phyloP scores from a whole-genome alignment of 495 filamentous ascomycete species.

The Neurospora sp. region DNA sequence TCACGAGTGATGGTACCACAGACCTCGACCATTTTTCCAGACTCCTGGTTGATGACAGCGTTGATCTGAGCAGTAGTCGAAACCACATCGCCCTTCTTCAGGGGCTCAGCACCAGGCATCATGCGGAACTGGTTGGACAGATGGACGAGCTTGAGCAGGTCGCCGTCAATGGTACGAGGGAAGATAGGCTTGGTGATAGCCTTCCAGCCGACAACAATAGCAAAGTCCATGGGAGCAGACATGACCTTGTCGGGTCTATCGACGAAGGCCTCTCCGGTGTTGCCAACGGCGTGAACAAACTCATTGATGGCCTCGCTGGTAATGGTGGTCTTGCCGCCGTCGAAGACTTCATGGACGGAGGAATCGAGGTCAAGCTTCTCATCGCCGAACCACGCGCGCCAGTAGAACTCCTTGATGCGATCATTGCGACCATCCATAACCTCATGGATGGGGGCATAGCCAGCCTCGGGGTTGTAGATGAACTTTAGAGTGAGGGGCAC shows the following conservation, averaged over 20 bases:
- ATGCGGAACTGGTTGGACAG: slow-evolving; percentile 96
- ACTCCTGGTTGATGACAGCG: slow-evolving; percentile 94
- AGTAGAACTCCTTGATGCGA: slow-evolving; percentile 97
- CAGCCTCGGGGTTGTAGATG: slow-evolving; percentile 85
- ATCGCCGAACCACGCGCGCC: slow-evolving; percentile 89
- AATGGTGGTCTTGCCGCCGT: slow-evolving; percentile 75
- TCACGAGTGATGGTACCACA: slow-evolving; percentile 89
- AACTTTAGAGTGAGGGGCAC: slow-evolving; percentile 76
- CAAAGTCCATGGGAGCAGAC: slow-evolving; percentile 97
- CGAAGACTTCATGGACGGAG: slow-evolving; percentile 74
- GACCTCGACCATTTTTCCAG: slow-evolving; percentile 98
- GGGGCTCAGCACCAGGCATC: slow-evolving; percentile 86
- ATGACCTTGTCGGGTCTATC: slow-evolving; percentile 92
- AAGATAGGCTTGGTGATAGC: slow-evolving; percentile 98
- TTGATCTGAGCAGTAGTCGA: slow-evolving; percentile 94
- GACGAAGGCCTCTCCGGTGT: slow-evolving; percentile 97
- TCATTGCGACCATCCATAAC: slow-evolving; percentile 93
- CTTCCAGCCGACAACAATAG: slow-evolving; percentile 98
- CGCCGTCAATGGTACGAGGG: slow-evolving; percentile 86
- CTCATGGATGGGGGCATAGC: slow-evolving; percentile 90
- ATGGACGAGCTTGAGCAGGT: slow-evolving; percentile 90
- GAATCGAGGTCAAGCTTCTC: slow-evolving; percentile 76
- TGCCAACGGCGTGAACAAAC: slow-evolving; percentile 96
- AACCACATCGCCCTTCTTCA: slow-evolving; percentile 89
- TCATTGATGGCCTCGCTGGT: slow-evolving; percentile 90